These are phyloP conservation scores for Tilletia walkeri DNA, from an alignment of 1,284 basidiomycete species.

Conservation along the genomic window DNA sequence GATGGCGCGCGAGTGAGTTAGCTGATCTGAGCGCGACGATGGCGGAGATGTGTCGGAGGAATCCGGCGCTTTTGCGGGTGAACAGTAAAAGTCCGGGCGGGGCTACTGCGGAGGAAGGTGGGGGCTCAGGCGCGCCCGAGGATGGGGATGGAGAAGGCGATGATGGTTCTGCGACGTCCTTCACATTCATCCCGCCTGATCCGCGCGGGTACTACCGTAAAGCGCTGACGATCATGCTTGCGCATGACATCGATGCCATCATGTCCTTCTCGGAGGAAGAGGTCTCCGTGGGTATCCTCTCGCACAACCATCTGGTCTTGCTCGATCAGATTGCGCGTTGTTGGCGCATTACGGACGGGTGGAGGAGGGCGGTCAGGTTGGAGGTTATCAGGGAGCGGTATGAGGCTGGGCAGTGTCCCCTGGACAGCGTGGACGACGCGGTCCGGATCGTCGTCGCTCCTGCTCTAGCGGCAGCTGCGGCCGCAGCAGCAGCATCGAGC, in stretches of 20 bases:
- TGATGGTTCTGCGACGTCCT: slow-evolving; percentile 25
- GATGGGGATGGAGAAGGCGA: slow-evolving; percentile 27
- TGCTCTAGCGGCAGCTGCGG: neutral
- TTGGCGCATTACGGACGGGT: slow-evolving; percentile 82
- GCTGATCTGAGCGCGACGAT: slow-evolving; percentile 81
- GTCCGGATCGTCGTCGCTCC: slow-evolving; percentile 6
- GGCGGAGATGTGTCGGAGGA: slow-evolving; percentile 79
- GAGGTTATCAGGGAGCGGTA: slow-evolving; percentile 83
- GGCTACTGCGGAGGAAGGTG: neutral
- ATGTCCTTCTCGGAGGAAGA: slow-evolving; percentile 87
- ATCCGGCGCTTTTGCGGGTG: slow-evolving; percentile 81
- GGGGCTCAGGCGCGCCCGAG: slow-evolving; percentile 29
- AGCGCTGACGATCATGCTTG: slow-evolving; percentile 78
- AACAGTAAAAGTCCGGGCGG: slow-evolving; percentile 31
- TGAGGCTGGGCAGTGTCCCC: slow-evolving; percentile 82
- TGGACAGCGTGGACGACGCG: slow-evolving; percentile 75
- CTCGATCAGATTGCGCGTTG: slow-evolving; percentile 81
- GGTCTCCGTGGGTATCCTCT: slow-evolving; percentile 91
- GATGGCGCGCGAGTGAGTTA: slow-evolving; percentile 82
- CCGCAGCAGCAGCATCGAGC: neutral
- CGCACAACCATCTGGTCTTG: slow-evolving; percentile 73
- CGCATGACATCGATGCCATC: slow-evolving; percentile 84
- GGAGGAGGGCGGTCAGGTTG: slow-evolving; percentile 76
- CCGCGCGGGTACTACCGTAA: slow-evolving; percentile 80
- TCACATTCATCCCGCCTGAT: slow-evolving; percentile 87